Base-by-base conservation (phyloP, 768 basidiomycete genomes). In the Tricholoma bakamatsutake region DNA sequence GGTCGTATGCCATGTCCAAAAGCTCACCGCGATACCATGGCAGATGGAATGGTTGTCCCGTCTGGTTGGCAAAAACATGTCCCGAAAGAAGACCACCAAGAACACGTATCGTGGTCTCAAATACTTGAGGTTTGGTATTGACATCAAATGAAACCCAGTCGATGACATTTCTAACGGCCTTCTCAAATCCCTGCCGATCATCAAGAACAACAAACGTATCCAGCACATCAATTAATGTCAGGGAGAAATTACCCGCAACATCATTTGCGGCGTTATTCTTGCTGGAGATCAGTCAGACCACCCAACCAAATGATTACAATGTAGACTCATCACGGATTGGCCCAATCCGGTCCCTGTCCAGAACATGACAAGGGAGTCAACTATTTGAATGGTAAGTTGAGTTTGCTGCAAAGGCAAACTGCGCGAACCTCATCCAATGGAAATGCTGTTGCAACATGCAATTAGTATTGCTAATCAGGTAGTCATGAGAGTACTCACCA, bases 111-210 rank as follows among this genome's bases (percentile, higher is more conserved):
- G 92, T 98, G 9, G 90, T 91, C 74, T 99, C 96, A 65, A 99
- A 99, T 4, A 98, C 88, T 77, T 99, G 96, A n/a, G 97, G 93
- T 69, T 85, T 92, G 40, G 92, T 93, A 70, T 98, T 87, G 55
- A 93, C 88, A 66, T 98, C 90, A 68, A 97, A 98, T 0, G 86
- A 86, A 37, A 97, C 90, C 79, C 82, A 84, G 52, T 83, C 71
- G 50, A 96, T 87, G 53, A 93, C 82, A 59, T 89, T 83, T 57
- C 81, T 82, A 51, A 98, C 87, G 3, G 92, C 94, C n/a, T 74
- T 75, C 63, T 91, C 88, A 64, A 97, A 98, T 5, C 87, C 90
- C 50, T 73, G 64, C 21, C 80, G 81, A 64, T 95, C 90, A 61
- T 83, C 79, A 33, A 95, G 78, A n/a, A 98, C 80, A n/a, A 95